Conservation (phyloP, 352 stramenopile genomes). For the Thalassiosira mediterranea region DNA sequence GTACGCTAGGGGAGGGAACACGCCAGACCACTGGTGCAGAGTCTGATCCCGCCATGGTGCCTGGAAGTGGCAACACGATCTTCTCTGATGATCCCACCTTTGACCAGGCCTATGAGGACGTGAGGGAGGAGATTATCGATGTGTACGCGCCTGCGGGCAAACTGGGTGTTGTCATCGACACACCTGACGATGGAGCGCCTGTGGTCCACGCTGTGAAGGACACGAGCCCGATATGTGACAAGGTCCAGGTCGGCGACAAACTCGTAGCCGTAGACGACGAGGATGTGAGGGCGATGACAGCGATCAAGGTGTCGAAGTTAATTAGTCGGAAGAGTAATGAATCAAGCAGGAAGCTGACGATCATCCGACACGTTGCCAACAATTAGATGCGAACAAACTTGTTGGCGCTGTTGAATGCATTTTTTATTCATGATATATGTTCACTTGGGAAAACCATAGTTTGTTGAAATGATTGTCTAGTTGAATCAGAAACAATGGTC, state of each 20-base stretch:
- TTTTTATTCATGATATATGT: too few relatives aligned
- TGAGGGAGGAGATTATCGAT: constrained; percentile 57
- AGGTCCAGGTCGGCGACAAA: constrained; percentile 76
- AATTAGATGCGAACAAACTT: too few relatives aligned
- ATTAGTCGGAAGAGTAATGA: constrained; percentile 75
- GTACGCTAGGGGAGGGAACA: constrained; percentile 71
- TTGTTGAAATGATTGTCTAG: too few relatives aligned
- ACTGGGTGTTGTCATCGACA: constrained; percentile 84
- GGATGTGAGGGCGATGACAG: constrained; percentile 76
- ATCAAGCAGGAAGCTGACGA: constrained; percentile 52
- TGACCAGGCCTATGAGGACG: constrained; percentile 40
- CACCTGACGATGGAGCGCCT: constrained; percentile 35
- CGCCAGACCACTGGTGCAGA: constrained; percentile 15
- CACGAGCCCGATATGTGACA: constrained; percentile 66
- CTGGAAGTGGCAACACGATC: constrained; percentile 19
- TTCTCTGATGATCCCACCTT: constrained; percentile 47
- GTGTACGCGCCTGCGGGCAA: constrained; percentile 79
- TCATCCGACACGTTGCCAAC: constrained; percentile 27
- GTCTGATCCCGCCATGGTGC: not conserved
- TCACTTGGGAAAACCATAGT: too few relatives aligned
- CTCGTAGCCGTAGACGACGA: constrained; percentile 81
- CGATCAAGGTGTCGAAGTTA: constrained; percentile 82
- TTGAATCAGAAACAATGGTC: too few relatives aligned
- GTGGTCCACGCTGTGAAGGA: constrained; percentile 76
- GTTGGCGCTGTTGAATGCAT: too few relatives aligned